phyloP scores from a whole-genome alignment of 2,329 filamentous ascomycete species.

The Colletotrichum paranaense region DNA sequence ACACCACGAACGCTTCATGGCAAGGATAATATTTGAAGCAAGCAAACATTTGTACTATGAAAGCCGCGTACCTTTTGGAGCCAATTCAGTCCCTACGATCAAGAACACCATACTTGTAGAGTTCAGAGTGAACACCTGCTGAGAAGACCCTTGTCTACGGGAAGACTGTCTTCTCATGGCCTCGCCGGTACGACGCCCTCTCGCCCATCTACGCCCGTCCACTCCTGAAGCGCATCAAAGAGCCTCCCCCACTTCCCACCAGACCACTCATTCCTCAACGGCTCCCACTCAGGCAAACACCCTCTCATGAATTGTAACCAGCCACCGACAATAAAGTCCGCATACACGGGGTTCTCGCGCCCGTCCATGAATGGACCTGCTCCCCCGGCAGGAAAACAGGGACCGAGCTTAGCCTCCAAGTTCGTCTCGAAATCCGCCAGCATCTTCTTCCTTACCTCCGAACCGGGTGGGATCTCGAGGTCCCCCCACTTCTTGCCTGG shows the following conservation, averaged over 20 bases:
- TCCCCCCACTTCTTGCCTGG: neutral
- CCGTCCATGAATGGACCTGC: slow-evolving; percentile 53
- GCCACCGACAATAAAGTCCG: slow-evolving; percentile 67
- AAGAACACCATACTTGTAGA: neutral
- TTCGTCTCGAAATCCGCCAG: neutral
- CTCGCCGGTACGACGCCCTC: neutral
- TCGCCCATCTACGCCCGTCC: slow-evolving; percentile 43
- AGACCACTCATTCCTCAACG: slow-evolving; percentile 57
- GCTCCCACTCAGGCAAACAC: slow-evolving; percentile 57
- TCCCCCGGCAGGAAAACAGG: slow-evolving; percentile 45
- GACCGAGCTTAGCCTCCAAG: neutral
- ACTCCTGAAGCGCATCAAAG: slow-evolving; percentile 56
- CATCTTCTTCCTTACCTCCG: neutral
- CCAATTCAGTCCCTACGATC: neutral
- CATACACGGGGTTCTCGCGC: slow-evolving; percentile 62
- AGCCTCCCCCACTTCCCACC: slow-evolving; percentile 61
- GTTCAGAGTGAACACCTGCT: neutral
- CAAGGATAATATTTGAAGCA: neutral
- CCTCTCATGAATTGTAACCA: slow-evolving; percentile 62
- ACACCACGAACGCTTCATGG: neutral
- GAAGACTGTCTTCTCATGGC: neutral
- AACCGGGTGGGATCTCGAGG: neutral
- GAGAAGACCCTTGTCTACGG: neutral
- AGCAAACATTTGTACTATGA: neutral
- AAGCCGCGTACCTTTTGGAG: neutral